Evolutionary conservation across 495 filamentous ascomycete species (phyloP), one percentile per base, ranked within the genome.

Genomic region (Aspergillus panamensis): DNA sequence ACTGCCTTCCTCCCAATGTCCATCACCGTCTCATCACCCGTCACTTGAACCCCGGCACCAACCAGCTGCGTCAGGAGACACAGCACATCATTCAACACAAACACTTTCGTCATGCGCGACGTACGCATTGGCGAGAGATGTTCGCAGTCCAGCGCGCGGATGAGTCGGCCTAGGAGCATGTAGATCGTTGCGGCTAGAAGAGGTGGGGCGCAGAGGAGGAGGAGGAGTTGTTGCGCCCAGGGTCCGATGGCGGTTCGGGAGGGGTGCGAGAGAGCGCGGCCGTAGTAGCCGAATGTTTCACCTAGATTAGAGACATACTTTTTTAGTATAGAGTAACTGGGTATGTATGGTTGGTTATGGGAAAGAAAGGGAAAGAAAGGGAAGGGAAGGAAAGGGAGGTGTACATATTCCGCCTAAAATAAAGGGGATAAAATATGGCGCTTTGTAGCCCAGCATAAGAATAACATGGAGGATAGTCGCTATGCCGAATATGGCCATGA

Each of bases 161-260:
- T 79, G 12, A 85, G 55, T 1, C 82, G 74, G 0, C 74, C 80
- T 16, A 86, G 80, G 17, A 77, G 69, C 80, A 84, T 86, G 70
- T 84, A 86, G 21, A 85, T 75, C 0, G 80, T 82, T 3, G 82
- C 82, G 4, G 83, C 75, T 57, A 80, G 70, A 33, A 84, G 67
- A 0, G 79, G 79, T 0, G 69, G 66, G 2, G 77, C 69, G 52
- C 74, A 69, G n/a, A 75, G 66, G 39, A 79, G 71, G 57, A 80
- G 69, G 58, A 80, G 70, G 47, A 75, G 67, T 49, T 80, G 75
- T 8, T 77, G 59, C 0, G 73, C 66, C 69, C 73, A 78, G 8
- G 71, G 66, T 3, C 51, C 45, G 55, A 73, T 67, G 8, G 62
- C 52, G 8, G 57, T 65, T 20, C 63, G 58, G 48, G 51, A 49